Evolutionary conservation across 805 yeast species (phyloP).

Genomic region (Ogataea philodendri): DNA sequence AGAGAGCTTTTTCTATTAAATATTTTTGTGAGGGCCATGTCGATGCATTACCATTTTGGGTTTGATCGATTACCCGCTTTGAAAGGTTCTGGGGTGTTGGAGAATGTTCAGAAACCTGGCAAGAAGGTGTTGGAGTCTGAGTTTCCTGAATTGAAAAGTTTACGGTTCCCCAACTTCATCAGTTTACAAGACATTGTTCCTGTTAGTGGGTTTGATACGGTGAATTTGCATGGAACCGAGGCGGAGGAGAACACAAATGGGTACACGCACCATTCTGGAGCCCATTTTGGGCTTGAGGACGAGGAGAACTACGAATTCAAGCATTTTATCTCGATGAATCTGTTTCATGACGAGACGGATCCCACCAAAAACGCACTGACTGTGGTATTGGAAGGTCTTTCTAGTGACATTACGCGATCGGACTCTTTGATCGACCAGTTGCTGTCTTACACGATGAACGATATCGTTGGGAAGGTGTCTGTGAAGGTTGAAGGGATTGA

Average conservation of each 20-base stretch:
- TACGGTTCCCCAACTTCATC: slow-evolving; percentile 13
- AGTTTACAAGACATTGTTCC: slow-evolving; percentile 19
- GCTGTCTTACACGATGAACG: slow-evolving; percentile 14
- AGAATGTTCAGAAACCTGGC: slow-evolving; percentile 4
- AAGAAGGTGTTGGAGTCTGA: slow-evolving; percentile 1
- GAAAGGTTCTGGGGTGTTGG: slow-evolving; percentile 8
- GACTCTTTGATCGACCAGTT: slow-evolving; percentile 23
- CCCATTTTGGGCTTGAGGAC: neutral
- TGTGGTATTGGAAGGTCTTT: slow-evolving; percentile 21
- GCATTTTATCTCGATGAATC: slow-evolving; percentile 9
- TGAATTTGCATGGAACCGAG: slow-evolving; percentile 4
- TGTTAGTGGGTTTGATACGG: slow-evolving; percentile 11
- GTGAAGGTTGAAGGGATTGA: slow-evolving; percentile 3
- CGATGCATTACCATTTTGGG: slow-evolving; percentile 17
- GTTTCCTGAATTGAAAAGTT: neutral
- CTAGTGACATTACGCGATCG: slow-evolving; percentile 17
- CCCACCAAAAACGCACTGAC: slow-evolving; percentile 10
- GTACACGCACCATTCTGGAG: slow-evolving; percentile 1
- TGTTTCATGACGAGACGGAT: slow-evolving; percentile 7
- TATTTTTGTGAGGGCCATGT: slow-evolving; percentile 1
- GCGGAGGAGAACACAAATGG: neutral
- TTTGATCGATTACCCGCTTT: slow-evolving; percentile 13
- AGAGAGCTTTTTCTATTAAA: neutral
- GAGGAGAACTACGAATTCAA: slow-evolving; percentile 11
- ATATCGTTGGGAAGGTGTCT: slow-evolving; percentile 6